Evolutionary conservation across 2,329 filamentous ascomycete genomes (phyloP), one percentile per base, ranked within the genome.

Genomic region (Aspergillus felis): DNA sequence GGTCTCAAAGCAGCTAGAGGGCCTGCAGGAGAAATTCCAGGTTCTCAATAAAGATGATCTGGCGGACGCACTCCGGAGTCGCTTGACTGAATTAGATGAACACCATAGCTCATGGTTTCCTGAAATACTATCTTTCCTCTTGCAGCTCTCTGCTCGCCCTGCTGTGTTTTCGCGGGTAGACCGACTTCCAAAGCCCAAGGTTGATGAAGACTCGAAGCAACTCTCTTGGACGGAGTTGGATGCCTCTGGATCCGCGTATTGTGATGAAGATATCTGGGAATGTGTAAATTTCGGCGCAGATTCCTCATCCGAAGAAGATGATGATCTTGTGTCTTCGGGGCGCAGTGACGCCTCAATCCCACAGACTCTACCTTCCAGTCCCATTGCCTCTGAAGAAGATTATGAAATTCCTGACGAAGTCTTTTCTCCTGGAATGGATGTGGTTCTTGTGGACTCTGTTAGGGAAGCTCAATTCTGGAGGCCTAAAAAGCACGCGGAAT

Each of bases 21-120:
- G 90, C 1, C 79, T 97, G 2, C 87, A 92, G 64, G 94, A 97
- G 76, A 92, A 93, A 65, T 94, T 97, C 66, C 84, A 86, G 32
- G 82, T 97, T 54, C 82, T 91, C 50, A 87, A 89, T 68, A 86
- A 90, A 60, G 92, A 97, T 66, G 85, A 85, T 42, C 78, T 97
- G 27, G 91, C 91, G 12, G 87, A 92, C 69, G 87, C 86, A 5
- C 76, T 92, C 38, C 76, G 79, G 42, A 68, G 71, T 47, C 81
- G 89, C 38, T 72, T 91, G 14, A 76, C 82, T 42, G 83, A 86
- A 58, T 74, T 96, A 22, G 76, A 81, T 10, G 68, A 75, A 32
- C 71, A 74, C 14, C 78, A 75, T 38, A 81, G 81, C 47, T 86
- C 86, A 73, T 93, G 85, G 83, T 85, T 86, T 5, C 92, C 92